Conservation (phyloP, 176 grass and related monocot genomes). For the Bonia amplexicaulis region DNA sequence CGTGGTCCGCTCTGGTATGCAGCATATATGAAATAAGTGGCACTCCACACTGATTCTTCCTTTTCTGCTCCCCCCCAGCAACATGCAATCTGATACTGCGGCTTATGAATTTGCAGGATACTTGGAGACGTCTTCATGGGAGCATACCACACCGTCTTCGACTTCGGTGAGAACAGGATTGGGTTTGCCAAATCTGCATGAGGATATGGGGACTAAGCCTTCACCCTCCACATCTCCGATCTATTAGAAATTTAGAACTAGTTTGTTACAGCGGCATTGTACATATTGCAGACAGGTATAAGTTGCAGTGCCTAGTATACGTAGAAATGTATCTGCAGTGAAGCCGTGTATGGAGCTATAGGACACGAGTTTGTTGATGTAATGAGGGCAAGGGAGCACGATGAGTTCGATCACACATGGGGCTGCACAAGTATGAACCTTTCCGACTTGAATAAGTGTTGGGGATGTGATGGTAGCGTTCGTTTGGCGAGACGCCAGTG, state of each 20-base stretch:
- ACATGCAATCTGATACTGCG: not conserved
- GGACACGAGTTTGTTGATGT: not conserved
- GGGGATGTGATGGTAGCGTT: not conserved
- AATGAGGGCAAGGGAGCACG: not conserved
- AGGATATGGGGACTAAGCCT: not conserved
- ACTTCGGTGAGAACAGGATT: constrained; percentile 70
- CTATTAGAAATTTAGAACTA: not conserved
- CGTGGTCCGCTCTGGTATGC: constrained; percentile 78
- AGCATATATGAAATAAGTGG: not conserved
- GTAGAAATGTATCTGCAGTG: not conserved
- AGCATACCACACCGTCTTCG: constrained; percentile 89
- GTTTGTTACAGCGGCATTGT: constrained; percentile 11
- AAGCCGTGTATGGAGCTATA: too few species aligned
- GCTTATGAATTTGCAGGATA: constrained; percentile 44
- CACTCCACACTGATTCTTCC: not conserved
- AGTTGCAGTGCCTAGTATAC: not conserved
- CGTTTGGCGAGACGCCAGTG: too few species aligned
- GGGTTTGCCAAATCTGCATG: constrained; percentile 73
- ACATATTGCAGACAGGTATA: not conserved
- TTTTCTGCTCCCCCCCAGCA: not conserved
- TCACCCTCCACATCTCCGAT: not conserved
- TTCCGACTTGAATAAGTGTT: too few species aligned
- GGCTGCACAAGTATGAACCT: not conserved
- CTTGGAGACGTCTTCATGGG: constrained; percentile 98
- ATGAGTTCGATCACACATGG: not conserved